Base-by-base conservation (phyloP, 768 basidiomycete genomes). In the Mrakia gelida region DNA sequence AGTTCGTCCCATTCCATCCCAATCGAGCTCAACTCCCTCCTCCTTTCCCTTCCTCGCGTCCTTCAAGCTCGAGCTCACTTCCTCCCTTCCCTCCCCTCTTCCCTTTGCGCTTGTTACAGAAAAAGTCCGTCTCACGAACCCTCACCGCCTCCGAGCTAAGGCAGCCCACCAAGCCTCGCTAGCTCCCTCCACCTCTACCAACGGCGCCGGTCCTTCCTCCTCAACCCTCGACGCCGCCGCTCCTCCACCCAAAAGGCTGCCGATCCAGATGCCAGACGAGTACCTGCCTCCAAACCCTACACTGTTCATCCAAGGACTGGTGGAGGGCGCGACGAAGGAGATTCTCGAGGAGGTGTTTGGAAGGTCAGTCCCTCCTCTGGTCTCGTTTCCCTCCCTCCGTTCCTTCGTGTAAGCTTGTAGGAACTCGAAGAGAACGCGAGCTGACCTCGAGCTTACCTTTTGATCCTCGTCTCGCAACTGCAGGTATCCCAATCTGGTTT, bases 241-340 rank as follows among this genome's bases (percentile, higher is more conserved):
- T 15, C 32, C 77, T 8, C 65, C 65, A 32, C 71, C 71, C 54
- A 73, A 68, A 61, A 45, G 63, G 54, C 62, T 32, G 38, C 52
- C 73, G 23, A 92, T 97, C 79, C 93, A 95, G 84, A 97, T 98
- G 94, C 95, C 96, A 59, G 97, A 99, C 91, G 97, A 99, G 85
- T 98, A 98, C 85, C 89, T 99, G 10, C 97, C 97, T 2, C 96
- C 97, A 56, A 99, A 99, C 91, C 95, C 95, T 85, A 96, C 98
- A 85, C 88, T 99, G 73, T 99, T 99, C 89, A 84, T 99, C 80
- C 97, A 99, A 85, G 98, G 98, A 84, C 87, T 99, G 32, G 95
- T 95, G 28, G 94, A 97, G 83, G 91, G 85, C 61, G 94, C 95
- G 80, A 94, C 92, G 75, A 95, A 96, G 83, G 95, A 97, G 74